These are phyloP conservation scores for Melocanna baccifera DNA, from an alignment of 176 grass and related monocot species.

Conservation along the genomic window DNA sequence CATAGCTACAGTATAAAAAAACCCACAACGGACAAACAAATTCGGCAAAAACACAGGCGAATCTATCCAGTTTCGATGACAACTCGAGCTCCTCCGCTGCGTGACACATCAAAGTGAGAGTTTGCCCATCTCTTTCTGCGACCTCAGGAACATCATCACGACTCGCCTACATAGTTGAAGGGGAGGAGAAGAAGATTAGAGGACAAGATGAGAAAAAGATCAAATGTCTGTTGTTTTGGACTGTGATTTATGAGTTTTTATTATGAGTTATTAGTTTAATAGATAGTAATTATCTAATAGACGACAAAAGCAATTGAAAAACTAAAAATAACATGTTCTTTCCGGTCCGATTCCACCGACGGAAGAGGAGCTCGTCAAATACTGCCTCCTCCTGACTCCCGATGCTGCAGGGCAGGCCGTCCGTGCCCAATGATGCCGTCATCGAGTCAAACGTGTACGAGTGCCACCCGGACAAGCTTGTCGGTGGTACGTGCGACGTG, in stretches of 20 bases:
- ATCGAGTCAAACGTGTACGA: slow-evolving; percentile 30
- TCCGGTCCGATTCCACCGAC: slow-evolving; percentile 34
- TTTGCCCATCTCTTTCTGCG: neutral
- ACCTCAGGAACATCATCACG: neutral
- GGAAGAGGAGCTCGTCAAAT: slow-evolving; percentile 2
- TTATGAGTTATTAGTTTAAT: no score
- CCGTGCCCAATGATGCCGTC: neutral
- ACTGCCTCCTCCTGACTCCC: slow-evolving; percentile 43
- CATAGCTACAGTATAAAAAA: no score
- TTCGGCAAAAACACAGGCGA: neutral
- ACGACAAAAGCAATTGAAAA: no score
- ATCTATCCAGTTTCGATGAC: neutral
- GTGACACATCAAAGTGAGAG: neutral
- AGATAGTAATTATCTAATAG: no score
- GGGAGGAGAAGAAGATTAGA: neutral
- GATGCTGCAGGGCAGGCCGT: slow-evolving; percentile 11
- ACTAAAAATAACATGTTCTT: no score
- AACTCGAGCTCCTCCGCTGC: neutral
- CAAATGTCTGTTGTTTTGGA: no score
- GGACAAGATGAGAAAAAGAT: neutral
- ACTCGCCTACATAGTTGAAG: slow-evolving; percentile 10
- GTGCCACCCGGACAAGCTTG: slow-evolving; percentile 20
- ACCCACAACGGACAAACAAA: neutral
- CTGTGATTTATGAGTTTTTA: no score
- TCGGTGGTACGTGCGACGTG: neutral